A percentile compares a stretch with the other conserved stretches of the same genome.
Evolutionary conservation across 192 early-diverging fungal genomes (phyloP).

Genomic region (Coemansia sp.): DNA sequence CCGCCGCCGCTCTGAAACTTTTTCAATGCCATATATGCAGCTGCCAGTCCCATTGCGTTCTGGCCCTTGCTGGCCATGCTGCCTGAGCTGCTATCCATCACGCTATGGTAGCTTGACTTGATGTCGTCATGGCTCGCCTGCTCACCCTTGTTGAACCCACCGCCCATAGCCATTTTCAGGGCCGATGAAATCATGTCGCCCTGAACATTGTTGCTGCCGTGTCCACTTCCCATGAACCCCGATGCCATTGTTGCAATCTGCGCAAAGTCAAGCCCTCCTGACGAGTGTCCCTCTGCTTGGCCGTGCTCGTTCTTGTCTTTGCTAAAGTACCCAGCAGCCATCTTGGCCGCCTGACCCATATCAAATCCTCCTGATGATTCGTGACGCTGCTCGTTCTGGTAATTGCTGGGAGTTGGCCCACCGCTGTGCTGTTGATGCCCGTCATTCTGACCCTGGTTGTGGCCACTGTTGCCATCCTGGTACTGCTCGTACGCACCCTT

Average conservation of each 20-base stretch:
- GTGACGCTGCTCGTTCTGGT: constrained; percentile 8
- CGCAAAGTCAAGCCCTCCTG: constrained; percentile 33
- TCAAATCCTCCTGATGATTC: constrained; percentile 24
- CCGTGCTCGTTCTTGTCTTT: neutral
- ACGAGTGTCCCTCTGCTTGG: neutral
- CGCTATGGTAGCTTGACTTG: constrained; percentile 26
- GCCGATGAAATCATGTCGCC: constrained; percentile 28
- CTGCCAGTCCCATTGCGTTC: constrained; percentile 43
- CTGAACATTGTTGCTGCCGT: constrained; percentile 2
- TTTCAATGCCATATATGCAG: constrained; percentile 47
- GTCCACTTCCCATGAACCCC: constrained; percentile 21
- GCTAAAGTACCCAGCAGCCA: constrained; percentile 30
- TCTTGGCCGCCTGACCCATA: constrained; percentile 17
- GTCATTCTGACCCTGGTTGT: constrained; percentile 2
- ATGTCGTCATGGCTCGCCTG: constrained; percentile 30
- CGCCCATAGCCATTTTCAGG: constrained; percentile 36
- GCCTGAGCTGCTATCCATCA: constrained; percentile 6
- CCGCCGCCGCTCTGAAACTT: constrained; percentile 18
- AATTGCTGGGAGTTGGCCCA: neutral
- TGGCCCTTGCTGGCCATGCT: constrained; percentile 33
- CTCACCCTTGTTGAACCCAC: constrained; percentile 41
- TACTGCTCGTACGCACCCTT: constrained; percentile 31
- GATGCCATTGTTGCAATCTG: constrained; percentile 22
- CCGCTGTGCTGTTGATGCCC: neutral
- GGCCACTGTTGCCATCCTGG: constrained; percentile 10